Evolutionary conservation across 768 basidiomycete genomes (phyloP).

Genomic region (Boletus fagicola): DNA sequence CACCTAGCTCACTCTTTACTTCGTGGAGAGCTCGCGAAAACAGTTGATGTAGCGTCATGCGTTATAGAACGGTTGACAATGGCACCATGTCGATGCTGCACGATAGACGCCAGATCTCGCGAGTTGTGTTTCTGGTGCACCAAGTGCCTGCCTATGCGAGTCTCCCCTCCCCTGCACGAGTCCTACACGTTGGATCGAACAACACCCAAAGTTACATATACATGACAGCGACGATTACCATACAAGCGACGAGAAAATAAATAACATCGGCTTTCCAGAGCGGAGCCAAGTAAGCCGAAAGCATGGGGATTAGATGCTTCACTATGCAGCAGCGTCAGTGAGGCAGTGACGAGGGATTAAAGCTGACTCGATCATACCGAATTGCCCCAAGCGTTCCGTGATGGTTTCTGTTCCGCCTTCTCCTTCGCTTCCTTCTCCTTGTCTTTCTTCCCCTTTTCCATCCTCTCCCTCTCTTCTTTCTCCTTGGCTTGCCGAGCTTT

Average conservation of each 20-base stretch:
- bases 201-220: slow-evolving; percentile 2
- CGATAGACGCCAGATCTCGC: neutral
- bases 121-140: neutral
- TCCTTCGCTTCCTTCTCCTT: neutral
- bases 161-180: neutral
- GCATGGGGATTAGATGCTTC: neutral
- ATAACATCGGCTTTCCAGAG: slow-evolving; percentile 1
- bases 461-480: neutral
- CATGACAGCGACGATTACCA: neutral
- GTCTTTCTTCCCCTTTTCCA: neutral
- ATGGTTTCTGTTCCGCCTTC: neutral
- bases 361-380: slow-evolving; percentile 7
- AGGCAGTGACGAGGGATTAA: neutral
- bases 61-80: neutral
- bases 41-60: neutral
- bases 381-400: neutral
- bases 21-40: neutral
- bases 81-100: neutral
- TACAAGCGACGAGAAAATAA: slow-evolving; percentile 11
- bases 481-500: neutral
- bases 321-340: slow-evolving; percentile 7
- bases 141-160: neutral
- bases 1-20: neutral
- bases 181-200: neutral
- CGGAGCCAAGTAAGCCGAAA: neutral